phyloP scores from a whole-genome alignment of 164 flowering plant genomes.

The Chimonanthus praecox region DNA sequence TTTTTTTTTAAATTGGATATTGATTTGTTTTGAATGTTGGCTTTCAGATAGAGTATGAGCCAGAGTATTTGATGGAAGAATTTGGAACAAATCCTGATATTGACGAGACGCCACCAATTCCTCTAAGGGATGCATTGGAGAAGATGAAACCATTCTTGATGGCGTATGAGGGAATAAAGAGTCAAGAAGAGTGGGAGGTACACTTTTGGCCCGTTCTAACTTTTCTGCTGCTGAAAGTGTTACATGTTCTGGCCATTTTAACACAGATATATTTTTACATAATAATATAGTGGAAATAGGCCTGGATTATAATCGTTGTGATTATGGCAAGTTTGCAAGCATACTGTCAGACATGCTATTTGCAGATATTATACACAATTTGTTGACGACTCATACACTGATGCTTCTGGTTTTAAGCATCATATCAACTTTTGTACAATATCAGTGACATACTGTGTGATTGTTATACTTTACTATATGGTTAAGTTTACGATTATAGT shows the following conservation, averaged over 20 bases:
- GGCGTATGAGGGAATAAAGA: conserved; percentile 75
- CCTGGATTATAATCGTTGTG: neutral
- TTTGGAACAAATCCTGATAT: conserved; percentile 73
- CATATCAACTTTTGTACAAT: neutral
- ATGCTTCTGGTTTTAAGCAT: neutral
- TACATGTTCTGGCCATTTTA: no score
- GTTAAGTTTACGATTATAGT: no score
- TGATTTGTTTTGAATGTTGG: conserved; percentile 4
- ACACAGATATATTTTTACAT: neutral
- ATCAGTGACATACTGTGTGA: neutral
- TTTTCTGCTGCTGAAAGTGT: neutral
- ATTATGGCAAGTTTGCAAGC: no score
- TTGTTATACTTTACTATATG: no score
- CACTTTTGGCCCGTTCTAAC: neutral
- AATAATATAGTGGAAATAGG: neutral
- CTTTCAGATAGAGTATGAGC: conserved; percentile 79
- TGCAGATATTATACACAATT: no score
- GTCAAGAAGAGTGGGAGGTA: conserved; percentile 95
- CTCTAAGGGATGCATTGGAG: conserved; percentile 78
- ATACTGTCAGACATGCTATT: no score
- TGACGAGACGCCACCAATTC: conserved; percentile 73
- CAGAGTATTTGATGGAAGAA: conserved; percentile 75
- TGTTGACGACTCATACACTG: neutral
- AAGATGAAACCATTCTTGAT: conserved; percentile 85
- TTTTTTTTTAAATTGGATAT: neutral